A percentile compares a stretch with the other conserved stretches of the same genome.
Conservation (phyloP, 2,329 filamentous ascomycete genomes). For the Colletotrichum sp. region DNA sequence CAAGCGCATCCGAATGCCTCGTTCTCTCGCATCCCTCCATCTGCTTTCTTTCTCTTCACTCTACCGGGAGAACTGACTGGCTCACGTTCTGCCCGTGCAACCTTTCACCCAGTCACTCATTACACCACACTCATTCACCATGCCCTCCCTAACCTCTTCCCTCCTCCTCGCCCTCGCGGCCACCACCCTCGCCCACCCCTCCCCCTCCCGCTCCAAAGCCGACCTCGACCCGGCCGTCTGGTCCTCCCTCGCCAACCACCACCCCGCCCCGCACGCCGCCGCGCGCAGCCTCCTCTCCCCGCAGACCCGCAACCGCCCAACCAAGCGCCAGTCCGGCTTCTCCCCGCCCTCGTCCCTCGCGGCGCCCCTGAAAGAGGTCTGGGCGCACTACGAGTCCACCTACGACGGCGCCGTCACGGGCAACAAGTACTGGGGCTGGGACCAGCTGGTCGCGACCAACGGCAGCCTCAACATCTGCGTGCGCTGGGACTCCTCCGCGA, state of each 20-base stretch:
- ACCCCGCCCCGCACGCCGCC: not conserved
- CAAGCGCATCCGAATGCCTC: not conserved
- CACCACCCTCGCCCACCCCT: slow-evolving; percentile 20
- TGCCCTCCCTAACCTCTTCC: slow-evolving; percentile 26
- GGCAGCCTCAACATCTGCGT: slow-evolving; percentile 43
- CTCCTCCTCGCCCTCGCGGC: slow-evolving; percentile 26
- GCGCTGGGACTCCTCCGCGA: slow-evolving; percentile 44
- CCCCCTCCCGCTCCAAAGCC: not conserved
- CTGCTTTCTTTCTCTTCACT: not conserved
- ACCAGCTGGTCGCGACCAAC: slow-evolving; percentile 33
- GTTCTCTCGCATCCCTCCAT: not conserved
- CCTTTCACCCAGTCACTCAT: not conserved
- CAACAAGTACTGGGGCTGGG: slow-evolving; percentile 38
- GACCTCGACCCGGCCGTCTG: not conserved
- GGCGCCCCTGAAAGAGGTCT: slow-evolving; percentile 30
- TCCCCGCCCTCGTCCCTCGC: slow-evolving; percentile 29
- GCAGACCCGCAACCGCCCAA: slow-evolving; percentile 26
- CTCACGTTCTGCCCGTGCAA: not conserved
- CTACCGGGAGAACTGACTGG: not conserved
- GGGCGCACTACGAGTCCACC: slow-evolving; percentile 32
- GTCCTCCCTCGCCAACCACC: not conserved
- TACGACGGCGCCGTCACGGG: slow-evolving; percentile 25
- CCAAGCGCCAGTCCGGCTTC: slow-evolving; percentile 31
- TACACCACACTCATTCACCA: not conserved
- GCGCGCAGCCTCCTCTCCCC: slow-evolving; percentile 21